phyloP scores from a whole-genome alignment of 495 filamentous ascomycete genomes.

The Tuber brumale region DNA sequence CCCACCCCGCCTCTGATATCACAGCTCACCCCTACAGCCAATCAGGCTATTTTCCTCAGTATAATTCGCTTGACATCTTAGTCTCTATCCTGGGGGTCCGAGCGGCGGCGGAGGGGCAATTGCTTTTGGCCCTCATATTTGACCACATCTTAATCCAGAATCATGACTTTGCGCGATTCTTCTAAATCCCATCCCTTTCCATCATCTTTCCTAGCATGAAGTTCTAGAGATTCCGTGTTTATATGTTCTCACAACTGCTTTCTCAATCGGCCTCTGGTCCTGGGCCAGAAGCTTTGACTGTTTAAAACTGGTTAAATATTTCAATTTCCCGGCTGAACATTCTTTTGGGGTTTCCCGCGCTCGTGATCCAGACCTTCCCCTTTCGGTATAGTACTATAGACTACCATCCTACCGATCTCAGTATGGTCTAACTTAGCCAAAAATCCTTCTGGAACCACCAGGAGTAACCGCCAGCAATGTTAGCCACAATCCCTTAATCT shows the following conservation, averaged over 20 bases:
- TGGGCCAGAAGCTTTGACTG: neutral
- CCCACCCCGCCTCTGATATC: no score
- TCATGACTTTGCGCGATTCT: neutral
- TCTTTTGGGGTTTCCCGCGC: neutral
- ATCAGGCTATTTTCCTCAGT: neutral
- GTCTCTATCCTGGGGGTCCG: neutral
- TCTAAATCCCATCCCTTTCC: neutral
- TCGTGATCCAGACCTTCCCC: neutral
- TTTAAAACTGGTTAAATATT: neutral
- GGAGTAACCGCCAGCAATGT: neutral
- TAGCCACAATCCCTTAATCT: neutral
- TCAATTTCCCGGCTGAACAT: neutral
- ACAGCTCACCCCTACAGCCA: neutral
- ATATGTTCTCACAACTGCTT: neutral
- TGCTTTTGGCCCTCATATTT: neutral
- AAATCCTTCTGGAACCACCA: neutral
- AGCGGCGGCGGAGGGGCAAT: neutral
- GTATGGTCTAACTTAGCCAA: neutral
- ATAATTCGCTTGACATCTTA: neutral
- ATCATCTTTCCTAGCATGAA: neutral
- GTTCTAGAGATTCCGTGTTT: neutral
- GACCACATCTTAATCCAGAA: neutral
- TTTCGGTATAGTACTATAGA: neutral
- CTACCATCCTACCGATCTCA: neutral
- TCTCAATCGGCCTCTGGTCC: neutral